Evolutionary conservation across 495 filamentous ascomycete species (phyloP).

Genomic region (Paragyromitra xinjiangensis): DNA sequence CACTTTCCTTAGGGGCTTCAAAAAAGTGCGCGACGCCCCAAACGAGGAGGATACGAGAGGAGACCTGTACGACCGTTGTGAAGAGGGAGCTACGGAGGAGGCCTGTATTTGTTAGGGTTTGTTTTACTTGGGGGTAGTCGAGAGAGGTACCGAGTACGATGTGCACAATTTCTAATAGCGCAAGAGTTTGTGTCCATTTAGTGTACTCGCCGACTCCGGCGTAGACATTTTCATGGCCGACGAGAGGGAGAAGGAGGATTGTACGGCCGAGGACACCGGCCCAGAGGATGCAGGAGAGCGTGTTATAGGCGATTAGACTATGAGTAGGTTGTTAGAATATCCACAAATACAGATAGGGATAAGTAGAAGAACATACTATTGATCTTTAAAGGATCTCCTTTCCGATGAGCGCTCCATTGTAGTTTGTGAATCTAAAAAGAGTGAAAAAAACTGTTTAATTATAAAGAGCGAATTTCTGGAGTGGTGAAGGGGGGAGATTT

Average conservation of each 20-base stretch:
- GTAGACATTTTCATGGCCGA: conserved; percentile 66
- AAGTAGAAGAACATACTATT: conserved; percentile 31
- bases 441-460: background rate
- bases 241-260: conserved; percentile 63
- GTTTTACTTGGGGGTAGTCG: background rate
- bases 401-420: conserved; percentile 47
- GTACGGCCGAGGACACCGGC: conserved; percentile 71
- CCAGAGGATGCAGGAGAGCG: conserved; percentile 78
- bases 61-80: conserved; percentile 90
- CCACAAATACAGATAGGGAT: background rate
- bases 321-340: conserved; percentile 4
- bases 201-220: conserved; percentile 69
- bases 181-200: conserved; percentile 82
- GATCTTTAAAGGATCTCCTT: conserved; percentile 42
- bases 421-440: background rate
- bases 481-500: background rate
- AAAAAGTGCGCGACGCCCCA: conserved; percentile 79
- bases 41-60: conserved; percentile 80
- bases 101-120: conserved; percentile 60
- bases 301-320: conserved; percentile 81
- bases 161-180: conserved; percentile 83
- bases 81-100: conserved; percentile 83
- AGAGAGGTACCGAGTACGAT: conserved; percentile 68
- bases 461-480: background rate
- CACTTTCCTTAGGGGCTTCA: conserved; percentile 64